These are phyloP conservation scores for Spergularia marina DNA, from an alignment of 148 eudicot genomes.

Conservation along the genomic window DNA sequence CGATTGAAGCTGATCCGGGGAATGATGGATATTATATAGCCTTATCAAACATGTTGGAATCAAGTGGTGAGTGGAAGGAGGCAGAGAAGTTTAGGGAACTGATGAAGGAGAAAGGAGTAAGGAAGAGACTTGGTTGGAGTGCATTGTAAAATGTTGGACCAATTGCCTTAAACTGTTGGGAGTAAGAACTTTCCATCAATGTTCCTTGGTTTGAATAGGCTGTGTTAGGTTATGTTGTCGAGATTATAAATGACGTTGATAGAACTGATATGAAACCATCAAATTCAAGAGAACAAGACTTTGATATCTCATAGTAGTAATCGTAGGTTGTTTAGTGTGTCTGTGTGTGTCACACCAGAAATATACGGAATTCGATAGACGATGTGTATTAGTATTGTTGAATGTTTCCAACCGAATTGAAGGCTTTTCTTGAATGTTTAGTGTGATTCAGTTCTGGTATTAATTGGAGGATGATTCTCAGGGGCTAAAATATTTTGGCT, in stretches of 20 bases:
- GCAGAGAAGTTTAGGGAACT: conserved; percentile 50
- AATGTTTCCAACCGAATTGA: background rate
- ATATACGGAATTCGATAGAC: too few species aligned
- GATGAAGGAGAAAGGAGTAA: conserved; percentile 64
- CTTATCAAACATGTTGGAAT: conserved; percentile 53
- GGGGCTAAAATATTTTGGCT: background rate
- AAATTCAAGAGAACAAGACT: too few species aligned
- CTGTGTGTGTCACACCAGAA: too few species aligned
- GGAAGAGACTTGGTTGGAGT: conserved; percentile 72
- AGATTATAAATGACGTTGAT: too few species aligned
- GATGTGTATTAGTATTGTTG: too few species aligned
- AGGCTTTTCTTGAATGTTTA: background rate
- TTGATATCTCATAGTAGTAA: too few species aligned
- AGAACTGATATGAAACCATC: too few species aligned
- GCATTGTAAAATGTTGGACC: conserved; percentile 31
- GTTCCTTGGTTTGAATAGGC: too few species aligned
- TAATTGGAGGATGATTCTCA: background rate
- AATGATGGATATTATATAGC: conserved; percentile 68
- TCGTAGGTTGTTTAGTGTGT: too few species aligned
- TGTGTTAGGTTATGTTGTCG: too few species aligned
- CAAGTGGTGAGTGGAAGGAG: conserved; percentile 58
- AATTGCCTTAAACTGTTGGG: background rate
- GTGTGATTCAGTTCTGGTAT: background rate
- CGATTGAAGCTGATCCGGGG: conserved; percentile 58
- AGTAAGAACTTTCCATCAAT: background rate